These are phyloP conservation scores for Trichoderma sp. DNA, from an alignment of 2,329 filamentous ascomycete species.

Conservation along the genomic window DNA sequence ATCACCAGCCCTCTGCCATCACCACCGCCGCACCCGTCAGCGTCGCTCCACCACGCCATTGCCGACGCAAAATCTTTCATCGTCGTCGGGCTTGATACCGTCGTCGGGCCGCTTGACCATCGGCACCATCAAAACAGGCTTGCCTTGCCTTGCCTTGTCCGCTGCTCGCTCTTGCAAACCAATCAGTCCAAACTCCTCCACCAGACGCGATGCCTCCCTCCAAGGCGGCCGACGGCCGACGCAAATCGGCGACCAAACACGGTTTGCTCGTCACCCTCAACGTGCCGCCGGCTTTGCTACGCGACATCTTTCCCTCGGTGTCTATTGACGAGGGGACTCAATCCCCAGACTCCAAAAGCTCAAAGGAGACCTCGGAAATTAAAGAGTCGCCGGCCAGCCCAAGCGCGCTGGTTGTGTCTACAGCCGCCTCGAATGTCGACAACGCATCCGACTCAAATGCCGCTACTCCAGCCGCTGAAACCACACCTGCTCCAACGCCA, in stretches of 20 bases:
- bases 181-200: not conserved
- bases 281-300: constrained; percentile 50
- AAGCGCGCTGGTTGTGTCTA: constrained; percentile 36
- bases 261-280: constrained; percentile 51
- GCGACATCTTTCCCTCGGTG: constrained; percentile 47
- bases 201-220: constrained; percentile 35
- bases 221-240: constrained; percentile 37
- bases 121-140: not conserved
- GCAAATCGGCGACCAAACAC: constrained; percentile 39
- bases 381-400: constrained; percentile 48
- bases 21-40: constrained; percentile 6
- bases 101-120: not conserved
- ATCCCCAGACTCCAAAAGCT: constrained; percentile 32
- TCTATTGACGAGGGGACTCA: constrained; percentile 45
- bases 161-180: not conserved
- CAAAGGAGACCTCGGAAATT: constrained; percentile 36
- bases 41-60: constrained; percentile 19
- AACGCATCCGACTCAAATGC: constrained; percentile 59
- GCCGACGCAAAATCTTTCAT: constrained; percentile 20
- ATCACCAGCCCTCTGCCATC: constrained; percentile 14
- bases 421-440: constrained; percentile 49
- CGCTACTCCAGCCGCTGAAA: constrained; percentile 56
- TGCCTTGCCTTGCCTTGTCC: not conserved
- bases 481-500: constrained; percentile 53
- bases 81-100: not conserved